These are phyloP conservation scores for Platanus orientalis DNA, from an alignment of 164 flowering plant genomes.

Conservation along the genomic window DNA sequence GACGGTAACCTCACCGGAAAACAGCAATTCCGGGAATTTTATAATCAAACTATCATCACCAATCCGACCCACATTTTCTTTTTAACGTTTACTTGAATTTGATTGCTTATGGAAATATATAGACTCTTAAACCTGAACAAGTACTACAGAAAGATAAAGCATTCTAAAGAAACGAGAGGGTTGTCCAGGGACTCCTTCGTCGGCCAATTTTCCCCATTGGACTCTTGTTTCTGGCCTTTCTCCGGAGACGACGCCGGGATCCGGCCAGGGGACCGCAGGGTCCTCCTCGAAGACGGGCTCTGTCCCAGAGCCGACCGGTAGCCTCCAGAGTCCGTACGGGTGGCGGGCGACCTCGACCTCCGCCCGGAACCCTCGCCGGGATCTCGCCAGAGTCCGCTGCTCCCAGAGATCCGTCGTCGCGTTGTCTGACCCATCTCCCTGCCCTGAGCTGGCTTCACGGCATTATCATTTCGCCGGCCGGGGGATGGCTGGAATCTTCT, in stretches of 20 bases:
- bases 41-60: too few species aligned
- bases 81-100: too few species aligned
- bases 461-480: conserved; percentile 9
- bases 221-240: neutral
- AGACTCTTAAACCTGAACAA: too few species aligned
- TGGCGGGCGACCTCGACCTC: conserved; percentile 58
- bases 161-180: conserved; percentile 57
- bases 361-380: conserved; percentile 38
- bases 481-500: conserved; percentile 27
- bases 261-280: conserved; percentile 32
- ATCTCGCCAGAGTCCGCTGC: conserved; percentile 22
- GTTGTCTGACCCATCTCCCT: conserved; percentile 9
- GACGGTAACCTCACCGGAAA: too few species aligned
- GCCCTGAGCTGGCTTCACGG: conserved; percentile 6
- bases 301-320: conserved; percentile 22
- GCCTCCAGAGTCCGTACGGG: conserved; percentile 15
- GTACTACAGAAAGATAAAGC: conserved; percentile 54
- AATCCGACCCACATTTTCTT: too few species aligned
- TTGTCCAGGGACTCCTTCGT: conserved; percentile 48
- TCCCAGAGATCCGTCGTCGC: conserved; percentile 15
- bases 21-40: too few species aligned
- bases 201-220: conserved; percentile 6
- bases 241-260: conserved; percentile 7
- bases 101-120: too few species aligned
- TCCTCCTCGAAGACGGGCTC: conserved; percentile 30